Conservation (phyloP, 768 basidiomycete species). For the Ramaria sp. region DNA sequence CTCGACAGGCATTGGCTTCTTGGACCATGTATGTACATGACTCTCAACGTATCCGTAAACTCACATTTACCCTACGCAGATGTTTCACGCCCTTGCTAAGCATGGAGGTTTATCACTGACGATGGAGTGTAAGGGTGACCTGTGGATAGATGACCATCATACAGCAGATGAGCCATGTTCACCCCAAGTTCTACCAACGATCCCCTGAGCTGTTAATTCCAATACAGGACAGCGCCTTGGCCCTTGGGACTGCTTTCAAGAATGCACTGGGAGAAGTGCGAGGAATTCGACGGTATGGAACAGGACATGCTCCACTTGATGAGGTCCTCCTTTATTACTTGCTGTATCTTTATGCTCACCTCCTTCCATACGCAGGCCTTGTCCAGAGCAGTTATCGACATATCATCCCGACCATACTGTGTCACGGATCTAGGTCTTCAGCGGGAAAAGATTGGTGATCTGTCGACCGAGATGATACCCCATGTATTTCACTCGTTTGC, state of each 20-base stretch:
- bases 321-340: conserved; percentile 43
- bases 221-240: conserved; percentile 81
- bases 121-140: conserved; percentile 87
- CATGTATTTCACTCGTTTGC: conserved; percentile 97
- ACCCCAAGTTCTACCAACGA: conserved; percentile 7
- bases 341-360: conserved; percentile 2
- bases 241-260: conserved; percentile 85
- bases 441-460: conserved; percentile 87
- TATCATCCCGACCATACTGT: conserved; percentile 95
- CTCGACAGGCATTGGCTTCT: conserved; percentile 94
- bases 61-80: conserved; percentile 36
- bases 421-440: conserved; percentile 81
- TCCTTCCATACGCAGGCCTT: conserved; percentile 51
- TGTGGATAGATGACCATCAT: conserved; percentile 98
- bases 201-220: conserved; percentile 11
- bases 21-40: conserved; percentile 67
- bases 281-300: conserved; percentile 92
- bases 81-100: conserved; percentile 96
- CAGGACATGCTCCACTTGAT: conserved; percentile 92
- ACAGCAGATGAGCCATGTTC: conserved; percentile 78
- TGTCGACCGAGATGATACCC: conserved; percentile 96
- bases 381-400: conserved; percentile 93
- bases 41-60: not conserved
- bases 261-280: conserved; percentile 88
- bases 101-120: conserved; percentile 89